A percentile compares a stretch with the other conserved stretches of the same genome.
Evolutionary conservation across 2,329 filamentous ascomycete species (phyloP).

Genomic region (Hortaea werneckii): DNA sequence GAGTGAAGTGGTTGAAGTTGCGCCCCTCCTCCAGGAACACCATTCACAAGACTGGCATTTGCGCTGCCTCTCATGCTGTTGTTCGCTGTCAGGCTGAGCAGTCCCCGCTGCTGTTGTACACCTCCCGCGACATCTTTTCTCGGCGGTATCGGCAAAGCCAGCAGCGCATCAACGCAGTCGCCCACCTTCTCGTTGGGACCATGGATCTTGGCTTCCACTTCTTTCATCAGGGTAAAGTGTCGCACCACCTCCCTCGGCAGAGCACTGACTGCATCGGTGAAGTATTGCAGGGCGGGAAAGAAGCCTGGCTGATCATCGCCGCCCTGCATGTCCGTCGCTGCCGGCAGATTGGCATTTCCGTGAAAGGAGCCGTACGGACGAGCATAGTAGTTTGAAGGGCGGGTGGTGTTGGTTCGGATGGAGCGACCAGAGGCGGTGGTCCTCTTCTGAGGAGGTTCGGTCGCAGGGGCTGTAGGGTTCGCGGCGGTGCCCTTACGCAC

Average conservation of each 20-base stretch:
- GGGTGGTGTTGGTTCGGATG: constrained; percentile 34
- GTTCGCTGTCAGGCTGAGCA: constrained; percentile 28
- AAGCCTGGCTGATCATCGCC: constrained; percentile 37
- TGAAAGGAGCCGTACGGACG: constrained; percentile 34
- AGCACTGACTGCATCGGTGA: constrained; percentile 84
- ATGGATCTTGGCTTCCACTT: constrained; percentile 95
- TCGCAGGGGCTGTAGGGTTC: neutral
- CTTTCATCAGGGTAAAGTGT: constrained; percentile 91
- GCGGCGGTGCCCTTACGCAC: constrained; percentile 6
- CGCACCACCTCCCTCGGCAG: constrained; percentile 90
- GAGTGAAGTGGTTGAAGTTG: constrained; percentile 6
- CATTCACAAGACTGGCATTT: constrained; percentile 30
- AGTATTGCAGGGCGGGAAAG: constrained; percentile 60
- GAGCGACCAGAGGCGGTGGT: constrained; percentile 33
- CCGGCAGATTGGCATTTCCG: constrained; percentile 9
- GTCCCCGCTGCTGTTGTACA: constrained; percentile 13
- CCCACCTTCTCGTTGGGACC: constrained; percentile 74
- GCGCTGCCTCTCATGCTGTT: constrained; percentile 29
- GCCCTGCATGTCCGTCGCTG: constrained; percentile 13
- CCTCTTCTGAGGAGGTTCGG: neutral
- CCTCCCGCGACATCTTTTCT: constrained; percentile 6
- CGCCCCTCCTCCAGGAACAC: constrained; percentile 14
- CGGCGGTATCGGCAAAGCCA: constrained; percentile 35
- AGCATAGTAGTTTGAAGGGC: constrained; percentile 43
- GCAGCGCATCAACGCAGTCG: constrained; percentile 48